A percentile compares a stretch with the other conserved stretches of the same genome.
Conservation (phyloP, 2,329 filamentous ascomycete genomes). For the Lachnellula subtilissima region DNA sequence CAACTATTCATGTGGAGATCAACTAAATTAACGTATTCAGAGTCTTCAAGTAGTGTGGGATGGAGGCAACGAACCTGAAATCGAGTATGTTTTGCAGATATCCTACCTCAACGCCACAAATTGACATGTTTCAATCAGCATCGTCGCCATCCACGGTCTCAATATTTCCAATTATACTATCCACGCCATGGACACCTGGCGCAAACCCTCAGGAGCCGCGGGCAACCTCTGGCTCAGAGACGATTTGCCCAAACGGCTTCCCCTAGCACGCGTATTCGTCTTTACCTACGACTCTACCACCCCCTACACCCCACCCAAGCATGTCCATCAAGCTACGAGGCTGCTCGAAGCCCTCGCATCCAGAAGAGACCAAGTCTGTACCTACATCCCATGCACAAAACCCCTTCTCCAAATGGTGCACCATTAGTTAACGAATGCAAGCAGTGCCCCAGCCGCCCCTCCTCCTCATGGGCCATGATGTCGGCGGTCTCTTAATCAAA, state of each 20-base stretch:
- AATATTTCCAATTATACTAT: not conserved
- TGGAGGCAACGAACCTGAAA: not conserved
- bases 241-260: not conserved
- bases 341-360: not conserved
- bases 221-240: not conserved
- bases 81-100: not conserved
- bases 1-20: not conserved
- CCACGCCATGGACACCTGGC: not conserved
- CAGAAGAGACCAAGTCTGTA: not conserved
- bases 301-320: not conserved
- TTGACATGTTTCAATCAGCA: not conserved
- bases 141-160: not conserved
- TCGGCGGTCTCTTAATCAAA: constrained; percentile 24
- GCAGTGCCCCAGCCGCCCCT: constrained; percentile 4
- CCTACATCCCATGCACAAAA: not conserved
- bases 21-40: not conserved
- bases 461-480: constrained; percentile 19
- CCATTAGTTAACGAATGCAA: not conserved
- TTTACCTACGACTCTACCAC: not conserved
- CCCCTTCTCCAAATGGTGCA: not conserved
- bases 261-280: not conserved
- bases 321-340: not conserved
- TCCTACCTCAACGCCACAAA: not conserved
- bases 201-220: not conserved
- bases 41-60: not conserved